Evolutionary conservation across 2,329 filamentous ascomycete species (phyloP).

Genomic region (Xenoacremonium recifei): DNA sequence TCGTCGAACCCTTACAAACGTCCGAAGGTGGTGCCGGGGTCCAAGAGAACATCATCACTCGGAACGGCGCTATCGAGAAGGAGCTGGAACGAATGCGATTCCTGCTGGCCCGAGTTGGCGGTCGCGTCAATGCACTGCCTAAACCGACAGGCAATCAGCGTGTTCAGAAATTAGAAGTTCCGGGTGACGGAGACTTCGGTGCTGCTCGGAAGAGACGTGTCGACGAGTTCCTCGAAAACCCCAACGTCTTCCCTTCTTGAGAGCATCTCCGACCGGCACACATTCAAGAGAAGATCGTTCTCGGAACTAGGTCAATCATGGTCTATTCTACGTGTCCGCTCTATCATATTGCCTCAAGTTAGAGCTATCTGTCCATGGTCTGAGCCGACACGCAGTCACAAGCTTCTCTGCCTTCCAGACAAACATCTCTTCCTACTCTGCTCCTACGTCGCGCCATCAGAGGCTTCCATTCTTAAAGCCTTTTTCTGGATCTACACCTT

Average conservation of each 20-base stretch:
- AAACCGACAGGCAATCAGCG: slow-evolving; percentile 4
- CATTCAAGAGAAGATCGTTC: too few relatives aligned
- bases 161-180: slow-evolving; percentile 8
- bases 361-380: too few relatives aligned
- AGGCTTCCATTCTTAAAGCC: too few relatives aligned
- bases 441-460: too few relatives aligned
- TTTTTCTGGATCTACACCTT: neutral
- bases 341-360: too few relatives aligned
- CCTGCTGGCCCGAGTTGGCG: slow-evolving; percentile 59
- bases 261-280: neutral
- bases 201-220: slow-evolving; percentile 23
- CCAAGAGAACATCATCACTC: slow-evolving; percentile 66
- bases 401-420: too few relatives aligned
- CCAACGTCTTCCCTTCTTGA: slow-evolving; percentile 23
- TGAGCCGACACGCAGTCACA: too few relatives aligned
- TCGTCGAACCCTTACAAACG: slow-evolving; percentile 44
- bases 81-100: slow-evolving; percentile 67
- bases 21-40: slow-evolving; percentile 37
- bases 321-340: too few relatives aligned
- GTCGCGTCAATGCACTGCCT: slow-evolving; percentile 41
- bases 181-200: slow-evolving; percentile 7
- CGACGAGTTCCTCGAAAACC: slow-evolving; percentile 24
- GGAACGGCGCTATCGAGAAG: slow-evolving; percentile 61
- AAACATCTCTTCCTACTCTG: too few relatives aligned
- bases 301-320: too few relatives aligned